Base-by-base conservation (phyloP, 164 flowering plant genomes). In the Stephania japonica region DNA sequence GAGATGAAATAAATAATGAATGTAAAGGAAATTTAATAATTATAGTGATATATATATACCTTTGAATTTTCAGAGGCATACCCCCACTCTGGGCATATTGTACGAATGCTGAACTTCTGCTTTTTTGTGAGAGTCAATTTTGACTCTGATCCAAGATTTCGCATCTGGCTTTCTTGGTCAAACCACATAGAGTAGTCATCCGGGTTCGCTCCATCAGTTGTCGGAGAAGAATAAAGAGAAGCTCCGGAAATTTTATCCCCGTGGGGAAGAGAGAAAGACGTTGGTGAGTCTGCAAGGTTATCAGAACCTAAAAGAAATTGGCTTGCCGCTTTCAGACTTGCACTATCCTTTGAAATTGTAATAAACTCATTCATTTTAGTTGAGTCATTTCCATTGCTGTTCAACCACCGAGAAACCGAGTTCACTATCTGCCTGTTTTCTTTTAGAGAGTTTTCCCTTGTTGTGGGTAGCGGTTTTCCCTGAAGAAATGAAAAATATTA, bases 51-150 rank as follows among this genome's bases (percentile, higher is more conserved):
- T 86, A 95, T 98, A 12, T 7, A 50, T 86, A 95, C 99, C 97
- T 95, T 95, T 49, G 97, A 85, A 71, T 78, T 38, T 78, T 92
- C 96, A 65, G 69, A 72, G 63, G 89, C 76, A 83, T 81, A 92
- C 70, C 97, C 97, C 95, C 95, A 90, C 61, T 90, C 94, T 71
- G 99, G 99, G 27, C 94, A 90, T 81, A 95, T 84, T 72, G 89
- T 91, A 16, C 75, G 80, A 73, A 95, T 91, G 21, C 77, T 88
- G 76, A 91, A 95, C 73, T 85, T 87, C 80, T 90, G 95, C 69
- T 78, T 79, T 70, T 83, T 82, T 72, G 90, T 71, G 75, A 91
- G 71, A 49, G 90, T 88, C 80, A 85, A 76, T 75, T 86, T 83
- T 70, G 83, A 70, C 76, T 77, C 82, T 63, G 72, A 73, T 72